Base-by-base conservation (phyloP, 371 early-diverging fungal genomes). In the Apophysomyces variabilis region DNA sequence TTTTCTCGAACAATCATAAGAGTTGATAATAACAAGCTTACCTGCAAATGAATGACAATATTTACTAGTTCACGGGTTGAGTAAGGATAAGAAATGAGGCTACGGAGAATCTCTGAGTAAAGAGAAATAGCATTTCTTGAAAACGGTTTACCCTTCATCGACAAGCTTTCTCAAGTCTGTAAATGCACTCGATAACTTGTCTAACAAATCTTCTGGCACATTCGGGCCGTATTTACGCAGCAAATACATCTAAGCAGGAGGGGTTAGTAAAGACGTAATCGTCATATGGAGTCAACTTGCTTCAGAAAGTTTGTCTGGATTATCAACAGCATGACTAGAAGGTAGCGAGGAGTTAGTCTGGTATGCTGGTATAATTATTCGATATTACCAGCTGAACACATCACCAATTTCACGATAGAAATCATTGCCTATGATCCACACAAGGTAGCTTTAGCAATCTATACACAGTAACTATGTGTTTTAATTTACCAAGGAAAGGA, bases 331-430 rank as follows among this genome's bases (percentile, higher is more conserved):
- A 65, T 93, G 93, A 38, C 84, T 77, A n/a, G 32, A 26, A 26
- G 32, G 3, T 26, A 26, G 32, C 32, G 32, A 26, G 3, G 32
- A 26, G 32, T 26, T 26, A 26, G 32, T 26, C 32, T 26, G 32
- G 1, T 26, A 26, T 26, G 32, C 32, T 26, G 14, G 11, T 59
- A n/a, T 5, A 5, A 41, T 18, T 7, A 38, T n/a, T 41, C 46
- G 1, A 69, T 16, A 36, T 39, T 61, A 73, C 65, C 87, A 89
- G 61, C 86, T 85, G 65, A 90, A 91, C 3, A 90, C 92, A 73
- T 92, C 91, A 57, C 93, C 93, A 68, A 93, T 92, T 62, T 91
- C 92, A 47, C 90, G 85, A 73, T 88, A 93, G 65, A 94, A 94
- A 71, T 94, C 95, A 67, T 93, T 94, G 32, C 94, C 94, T 63